Evolutionary conservation across 768 basidiomycete species (phyloP).

Genomic region (Dacryopinax spathularia): DNA sequence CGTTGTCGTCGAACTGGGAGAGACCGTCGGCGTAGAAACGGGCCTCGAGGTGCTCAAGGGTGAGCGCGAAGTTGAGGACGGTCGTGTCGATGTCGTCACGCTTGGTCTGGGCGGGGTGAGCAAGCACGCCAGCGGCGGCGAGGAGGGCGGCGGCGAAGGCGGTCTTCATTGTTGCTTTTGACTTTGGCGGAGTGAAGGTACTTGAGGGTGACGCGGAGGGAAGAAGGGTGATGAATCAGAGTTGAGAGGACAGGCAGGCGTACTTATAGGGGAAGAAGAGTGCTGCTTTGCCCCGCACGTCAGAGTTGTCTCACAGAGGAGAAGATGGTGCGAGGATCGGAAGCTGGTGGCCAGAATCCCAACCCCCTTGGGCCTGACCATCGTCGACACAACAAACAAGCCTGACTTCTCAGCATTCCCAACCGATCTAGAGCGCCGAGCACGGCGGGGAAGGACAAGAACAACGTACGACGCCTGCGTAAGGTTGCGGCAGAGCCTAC

Average conservation of each 20-base stretch:
- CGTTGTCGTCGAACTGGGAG: constrained; percentile 32
- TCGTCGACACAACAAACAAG: no score
- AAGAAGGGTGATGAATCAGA: background rate
- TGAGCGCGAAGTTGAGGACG: constrained; percentile 21
- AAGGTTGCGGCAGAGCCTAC: background rate
- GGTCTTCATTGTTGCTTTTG: constrained; percentile 6
- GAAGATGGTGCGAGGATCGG: background rate
- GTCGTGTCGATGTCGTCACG: constrained; percentile 12
- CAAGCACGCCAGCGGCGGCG: constrained; percentile 11
- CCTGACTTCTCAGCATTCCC: no score
- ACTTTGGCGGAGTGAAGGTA: background rate
- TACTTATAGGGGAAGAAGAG: background rate
- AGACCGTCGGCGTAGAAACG: constrained; percentile 22
- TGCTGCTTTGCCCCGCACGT: background rate
- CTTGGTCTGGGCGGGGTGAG: constrained; percentile 9
- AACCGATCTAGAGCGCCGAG: background rate
- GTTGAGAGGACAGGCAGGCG: background rate
- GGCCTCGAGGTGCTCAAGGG: constrained; percentile 25
- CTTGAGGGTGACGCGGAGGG: background rate
- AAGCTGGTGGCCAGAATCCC: background rate
- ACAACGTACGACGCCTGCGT: background rate
- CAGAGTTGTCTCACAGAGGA: background rate
- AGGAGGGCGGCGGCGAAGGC: constrained; percentile 12
- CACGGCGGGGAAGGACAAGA: background rate
- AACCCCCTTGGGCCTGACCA: no score